Evolutionary conservation across 1,139 yeast genomes (phyloP).

Genomic region (Taphrina deformans): DNA sequence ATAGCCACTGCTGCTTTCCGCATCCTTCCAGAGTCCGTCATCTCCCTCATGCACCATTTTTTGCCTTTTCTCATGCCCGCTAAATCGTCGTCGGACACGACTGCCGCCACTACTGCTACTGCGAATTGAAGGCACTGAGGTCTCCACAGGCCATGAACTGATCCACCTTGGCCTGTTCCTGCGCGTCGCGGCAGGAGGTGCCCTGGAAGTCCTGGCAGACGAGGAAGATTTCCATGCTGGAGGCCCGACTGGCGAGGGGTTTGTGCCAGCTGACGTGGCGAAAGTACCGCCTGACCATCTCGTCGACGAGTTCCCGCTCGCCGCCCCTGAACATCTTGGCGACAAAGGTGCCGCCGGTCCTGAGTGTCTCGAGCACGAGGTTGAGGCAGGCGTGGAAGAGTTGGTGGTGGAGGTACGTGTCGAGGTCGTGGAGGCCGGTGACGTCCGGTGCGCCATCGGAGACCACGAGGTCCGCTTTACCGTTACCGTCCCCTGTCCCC

Average conservation of each 20-base stretch:
- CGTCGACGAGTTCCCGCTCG: constrained; percentile 86
- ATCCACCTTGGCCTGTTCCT: not conserved
- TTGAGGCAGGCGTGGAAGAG: constrained; percentile 85
- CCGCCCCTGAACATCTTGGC: constrained; percentile 96
- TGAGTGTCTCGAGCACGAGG: constrained; percentile 79
- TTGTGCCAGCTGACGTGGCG: constrained; percentile 55
- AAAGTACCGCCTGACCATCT: not conserved
- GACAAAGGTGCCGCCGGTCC: constrained; percentile 88
- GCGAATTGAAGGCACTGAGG: constrained; percentile 3
- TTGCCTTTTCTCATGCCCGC: too few relatives aligned
- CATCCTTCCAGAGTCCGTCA: too few relatives aligned
- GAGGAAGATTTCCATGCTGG: constrained; percentile 87
- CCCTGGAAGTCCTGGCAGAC: constrained; percentile 78
- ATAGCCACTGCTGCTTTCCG: too few relatives aligned
- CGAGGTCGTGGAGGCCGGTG: constrained; percentile 93
- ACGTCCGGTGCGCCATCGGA: constrained; percentile 97
- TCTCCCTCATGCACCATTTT: too few relatives aligned
- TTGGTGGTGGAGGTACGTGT: constrained; percentile 95
- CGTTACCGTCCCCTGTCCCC: constrained; percentile 68
- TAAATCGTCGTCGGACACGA: too few relatives aligned
- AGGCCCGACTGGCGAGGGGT: constrained; percentile 91
- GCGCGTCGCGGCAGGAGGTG: not conserved
- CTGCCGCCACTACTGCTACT: too few relatives aligned
- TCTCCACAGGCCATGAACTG: constrained; percentile 7
- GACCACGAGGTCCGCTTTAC: constrained; percentile 13